A percentile compares a stretch with the other conserved stretches of the same genome.
phyloP scores from a whole-genome alignment of 192 early-diverging fungal species.

The Gorgonomyces haynaldii region DNA sequence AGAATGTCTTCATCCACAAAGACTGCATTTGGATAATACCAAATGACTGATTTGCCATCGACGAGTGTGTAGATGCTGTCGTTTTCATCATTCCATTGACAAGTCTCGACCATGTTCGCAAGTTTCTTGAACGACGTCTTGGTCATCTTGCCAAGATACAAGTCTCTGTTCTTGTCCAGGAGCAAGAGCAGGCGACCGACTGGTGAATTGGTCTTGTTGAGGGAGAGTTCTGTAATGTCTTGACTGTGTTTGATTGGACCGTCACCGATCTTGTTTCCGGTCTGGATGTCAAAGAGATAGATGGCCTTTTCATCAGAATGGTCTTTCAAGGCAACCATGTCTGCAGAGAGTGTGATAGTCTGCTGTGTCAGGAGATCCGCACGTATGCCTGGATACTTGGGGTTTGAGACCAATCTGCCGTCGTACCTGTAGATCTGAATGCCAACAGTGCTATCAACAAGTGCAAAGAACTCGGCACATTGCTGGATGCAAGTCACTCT shows the following conservation, averaged over 20 bases:
- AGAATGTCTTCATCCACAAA: constrained; percentile 52
- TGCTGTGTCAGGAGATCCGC: constrained; percentile 39
- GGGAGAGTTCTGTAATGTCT: constrained; percentile 33
- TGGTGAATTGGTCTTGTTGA: constrained; percentile 27
- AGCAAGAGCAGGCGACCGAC: constrained; percentile 32
- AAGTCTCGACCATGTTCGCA: constrained; percentile 47
- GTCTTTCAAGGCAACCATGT: constrained; percentile 40
- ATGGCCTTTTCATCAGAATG: constrained; percentile 42
- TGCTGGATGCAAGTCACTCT: constrained; percentile 48
- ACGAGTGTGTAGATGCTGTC: constrained; percentile 37
- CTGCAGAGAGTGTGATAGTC: constrained; percentile 33
- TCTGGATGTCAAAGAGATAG: constrained; percentile 34
- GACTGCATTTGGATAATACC: constrained; percentile 50
- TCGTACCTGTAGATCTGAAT: constrained; percentile 48
- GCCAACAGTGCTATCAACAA: constrained; percentile 40
- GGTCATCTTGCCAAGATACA: constrained; percentile 32
- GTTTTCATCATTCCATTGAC: constrained; percentile 43
- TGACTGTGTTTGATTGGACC: constrained; percentile 30
- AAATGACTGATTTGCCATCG: constrained; percentile 42
- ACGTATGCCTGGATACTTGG: constrained; percentile 41
- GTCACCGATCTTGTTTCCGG: constrained; percentile 30
- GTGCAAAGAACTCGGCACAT: constrained; percentile 34
- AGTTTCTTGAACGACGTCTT: constrained; percentile 37
- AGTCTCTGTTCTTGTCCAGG: constrained; percentile 46
- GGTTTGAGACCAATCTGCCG: constrained; percentile 30